These are phyloP conservation scores for Papiliotrema fonsecae DNA, from an alignment of 1,284 basidiomycete genomes.

Conservation along the genomic window DNA sequence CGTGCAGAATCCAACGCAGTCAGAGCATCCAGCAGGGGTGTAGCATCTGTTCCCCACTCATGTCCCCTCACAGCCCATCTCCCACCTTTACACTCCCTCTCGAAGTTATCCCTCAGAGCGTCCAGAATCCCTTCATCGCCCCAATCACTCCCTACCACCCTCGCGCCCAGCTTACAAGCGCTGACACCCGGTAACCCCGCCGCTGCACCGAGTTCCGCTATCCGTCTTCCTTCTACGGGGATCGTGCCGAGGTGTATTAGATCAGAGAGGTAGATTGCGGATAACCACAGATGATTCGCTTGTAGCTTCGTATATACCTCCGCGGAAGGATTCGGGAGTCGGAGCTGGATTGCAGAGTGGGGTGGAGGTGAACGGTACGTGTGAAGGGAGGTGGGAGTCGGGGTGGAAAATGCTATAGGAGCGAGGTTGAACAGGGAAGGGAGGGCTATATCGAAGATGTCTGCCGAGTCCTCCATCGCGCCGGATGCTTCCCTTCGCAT, in stretches of 20 bases:
- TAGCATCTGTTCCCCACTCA: constrained; percentile 33
- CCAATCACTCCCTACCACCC: constrained; percentile 42
- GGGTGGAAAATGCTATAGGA: constrained; percentile 34
- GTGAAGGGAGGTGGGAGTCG: constrained; percentile 11
- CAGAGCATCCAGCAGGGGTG: constrained; percentile 10
- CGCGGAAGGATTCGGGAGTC: constrained; percentile 34
- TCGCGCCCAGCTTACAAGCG: constrained; percentile 11
- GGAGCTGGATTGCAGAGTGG: constrained; percentile 19
- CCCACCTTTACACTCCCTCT: constrained; percentile 1
- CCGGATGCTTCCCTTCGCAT: neutral
- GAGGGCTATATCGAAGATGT: constrained; percentile 39
- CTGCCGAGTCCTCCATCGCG: constrained; percentile 18
- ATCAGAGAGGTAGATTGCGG: constrained; percentile 41
- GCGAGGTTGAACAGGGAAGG: constrained; percentile 35
- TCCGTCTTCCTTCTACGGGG: constrained; percentile 11
- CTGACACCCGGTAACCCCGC: constrained; percentile 38
- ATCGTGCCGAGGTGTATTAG: constrained; percentile 18
- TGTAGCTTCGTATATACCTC: constrained; percentile 39
- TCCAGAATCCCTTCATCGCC: constrained; percentile 29
- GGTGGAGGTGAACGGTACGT: constrained; percentile 18
- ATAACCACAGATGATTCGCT: constrained; percentile 45
- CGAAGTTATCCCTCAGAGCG: constrained; percentile 30
- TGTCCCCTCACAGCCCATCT: constrained; percentile 32
- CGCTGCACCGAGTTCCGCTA: constrained; percentile 44
- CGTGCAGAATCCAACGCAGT: neutral